Base-by-base conservation (phyloP, 2,329 filamentous ascomycete genomes). In the Beauveria rudraprayagi region DNA sequence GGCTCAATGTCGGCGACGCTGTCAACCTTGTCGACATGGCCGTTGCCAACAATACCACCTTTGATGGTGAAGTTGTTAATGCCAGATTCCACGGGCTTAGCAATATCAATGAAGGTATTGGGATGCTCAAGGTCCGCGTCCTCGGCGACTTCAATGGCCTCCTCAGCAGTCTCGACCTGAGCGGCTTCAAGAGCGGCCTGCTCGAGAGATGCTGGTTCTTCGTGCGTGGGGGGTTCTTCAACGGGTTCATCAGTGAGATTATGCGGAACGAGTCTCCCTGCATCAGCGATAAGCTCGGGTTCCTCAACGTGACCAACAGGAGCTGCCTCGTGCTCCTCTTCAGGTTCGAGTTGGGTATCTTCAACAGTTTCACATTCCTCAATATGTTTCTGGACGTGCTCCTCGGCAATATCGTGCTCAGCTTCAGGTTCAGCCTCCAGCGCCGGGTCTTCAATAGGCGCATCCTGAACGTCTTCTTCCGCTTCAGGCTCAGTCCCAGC, bases 351-450 rank as follows among this genome's bases (percentile, higher is more conserved):
- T 6, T 50, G 55, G 55, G 46, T 40, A 58, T 60, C 50, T 55
- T 68, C 60, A 41, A 67, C 60, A 22, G 61, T 61, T 17, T 61
- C 60, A 5, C 46, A 57, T 30, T 67, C 62, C n/a, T 63, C 59
- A 17, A 54, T 58, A 8, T 47, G 63, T 52, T 70, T 63, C n/a
- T 65, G 55, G 22, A 54, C 41, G 24, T 30, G 14, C 24, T 52
- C 50, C 14, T 52, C 54, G 4, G 60, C 24, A 17, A 40, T 28
- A 8, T 48, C 44, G n/a, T 62, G 22, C 61, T 59, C 64, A 14
- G 43, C 47, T 8, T 55, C 46, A 17, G 26, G 57, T 43, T 56
- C 44, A 16, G 24, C 11, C 53, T 51, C 43, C 6, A 17, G 24
- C 16, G 19, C 47, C 8, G 26, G 5, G 7, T 34, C 26, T n/a